Base-by-base conservation (phyloP, 352 stramenopile species). In the Phytophthora podocarpi region DNA sequence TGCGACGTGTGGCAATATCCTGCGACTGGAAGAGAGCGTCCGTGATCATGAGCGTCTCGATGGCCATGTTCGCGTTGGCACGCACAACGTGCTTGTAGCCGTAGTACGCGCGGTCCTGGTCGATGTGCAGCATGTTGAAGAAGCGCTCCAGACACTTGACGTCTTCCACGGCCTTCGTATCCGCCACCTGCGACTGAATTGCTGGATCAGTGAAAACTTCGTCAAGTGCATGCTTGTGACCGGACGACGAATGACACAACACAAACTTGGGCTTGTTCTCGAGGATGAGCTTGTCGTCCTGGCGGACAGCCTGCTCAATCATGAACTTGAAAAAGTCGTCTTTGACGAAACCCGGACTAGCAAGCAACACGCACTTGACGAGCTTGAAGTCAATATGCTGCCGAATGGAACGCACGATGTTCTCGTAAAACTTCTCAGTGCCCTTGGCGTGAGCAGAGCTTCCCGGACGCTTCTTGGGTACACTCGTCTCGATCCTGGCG, bases 311-410 rank as follows among this genome's bases (percentile, higher is more conserved):
- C 64, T 98, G 85, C 49, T 96, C 80, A 57, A 91, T 74, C 69
- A 99, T 86, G 61, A 91, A 99, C 74, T 98, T 97, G 76, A 97
- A 97, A 74, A 99, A 99, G 62, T 99, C 96, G 59, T 99, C 97
- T 68, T 99, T 99, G 56, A 98, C 89, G 49, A 98, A 98, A 13
- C 97, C 97, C 12, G 97, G 97, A 60, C 89, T 98, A 40, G 93
- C 97, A 3, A 99, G 54, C 51, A 99, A 70, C 51, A 99, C 81
- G 52, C 89, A 97, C 73, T 99, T 99, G 65, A 99, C 85, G 28
- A 98, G 91, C 57, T 90, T 88, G 57, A 99, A 99, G 74, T 99
- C 93, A 24, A 99, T 89, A 73, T 99, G 92, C 59, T 95, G 86
- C 51, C 98, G 81, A 64, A 99, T 89, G 4, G 95, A 97, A 61